These are phyloP conservation scores for Vitis hybrid DNA, from an alignment of 177 flowering plant species.

Conservation along the genomic window DNA sequence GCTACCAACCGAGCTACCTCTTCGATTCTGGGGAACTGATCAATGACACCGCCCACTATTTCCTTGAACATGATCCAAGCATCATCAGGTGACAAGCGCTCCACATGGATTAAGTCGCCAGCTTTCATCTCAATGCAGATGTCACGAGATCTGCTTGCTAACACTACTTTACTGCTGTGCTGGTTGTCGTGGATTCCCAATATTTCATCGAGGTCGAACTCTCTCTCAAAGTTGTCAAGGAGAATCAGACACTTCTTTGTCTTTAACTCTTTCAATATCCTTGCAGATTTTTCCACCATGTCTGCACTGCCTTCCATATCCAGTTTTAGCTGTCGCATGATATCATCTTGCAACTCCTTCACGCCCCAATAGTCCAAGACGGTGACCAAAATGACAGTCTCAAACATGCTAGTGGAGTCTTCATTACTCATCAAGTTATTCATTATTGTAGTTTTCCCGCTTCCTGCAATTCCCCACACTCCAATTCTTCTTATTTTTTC, in stretches of 20 bases:
- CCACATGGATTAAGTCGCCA: conserved; percentile 9
- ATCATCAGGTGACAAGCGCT: conserved; percentile 13
- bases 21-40: conserved; percentile 4
- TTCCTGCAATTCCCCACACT: conserved; percentile 7
- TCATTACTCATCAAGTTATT: conserved; percentile 15
- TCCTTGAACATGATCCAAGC: conserved; percentile 19
- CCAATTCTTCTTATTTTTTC: conserved; percentile 6
- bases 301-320: conserved; percentile 2
- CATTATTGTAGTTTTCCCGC: conserved; percentile 16
- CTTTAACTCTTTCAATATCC: conserved; percentile 7
- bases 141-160: conserved; percentile 10
- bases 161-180: conserved; percentile 16
- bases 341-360: conserved; percentile 10
- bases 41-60: conserved; percentile 6
- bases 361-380: conserved; percentile 2
- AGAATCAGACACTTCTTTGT: conserved; percentile 19
- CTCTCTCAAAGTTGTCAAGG: conserved; percentile 11
- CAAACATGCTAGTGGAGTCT: conserved; percentile 12
- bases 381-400: conserved; percentile 16
- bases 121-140: conserved; percentile 3
- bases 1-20: conserved; percentile 10
- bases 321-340: conserved; percentile 11
- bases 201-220: conserved; percentile 6
- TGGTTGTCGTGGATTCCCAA: conserved; percentile 8
- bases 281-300: background rate